Evolutionary conservation across 106 monocot species (phyloP).

Genomic region (Phalaenopsis equestris): DNA sequence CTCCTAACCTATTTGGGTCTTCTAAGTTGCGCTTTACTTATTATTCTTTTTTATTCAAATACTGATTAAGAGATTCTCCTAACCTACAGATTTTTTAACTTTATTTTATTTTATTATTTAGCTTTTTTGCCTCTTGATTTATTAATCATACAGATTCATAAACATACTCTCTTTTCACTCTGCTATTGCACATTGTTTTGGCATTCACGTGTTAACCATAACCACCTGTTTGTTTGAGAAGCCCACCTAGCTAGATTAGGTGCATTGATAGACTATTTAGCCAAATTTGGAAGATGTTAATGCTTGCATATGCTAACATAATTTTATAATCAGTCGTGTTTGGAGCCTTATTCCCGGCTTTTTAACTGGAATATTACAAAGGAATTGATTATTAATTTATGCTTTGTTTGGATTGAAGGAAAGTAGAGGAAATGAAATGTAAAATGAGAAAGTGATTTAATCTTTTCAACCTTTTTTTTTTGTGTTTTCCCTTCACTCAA

Average conservation of each 20-base stretch:
- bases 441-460: not conserved
- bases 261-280: not conserved
- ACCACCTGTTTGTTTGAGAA: not conserved
- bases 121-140: not conserved
- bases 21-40: not conserved
- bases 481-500: not conserved
- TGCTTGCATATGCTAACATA: not conserved
- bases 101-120: not conserved
- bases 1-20: not conserved
- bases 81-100: not conserved
- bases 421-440: constrained; percentile 2
- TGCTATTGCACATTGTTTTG: not conserved
- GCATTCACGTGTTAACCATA: not conserved
- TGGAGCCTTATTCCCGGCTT: not conserved
- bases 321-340: not conserved
- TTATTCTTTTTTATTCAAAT: not conserved
- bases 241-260: not conserved
- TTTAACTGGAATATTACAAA: not conserved
- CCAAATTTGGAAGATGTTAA: not conserved
- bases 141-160: not conserved
- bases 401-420: not conserved
- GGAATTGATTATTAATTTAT: not conserved
- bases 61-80: not conserved
- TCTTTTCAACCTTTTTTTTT: not conserved
- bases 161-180: not conserved